Evolutionary conservation across 495 filamentous ascomycete genomes (phyloP).

Genomic region (Choiromyces venosus): DNA sequence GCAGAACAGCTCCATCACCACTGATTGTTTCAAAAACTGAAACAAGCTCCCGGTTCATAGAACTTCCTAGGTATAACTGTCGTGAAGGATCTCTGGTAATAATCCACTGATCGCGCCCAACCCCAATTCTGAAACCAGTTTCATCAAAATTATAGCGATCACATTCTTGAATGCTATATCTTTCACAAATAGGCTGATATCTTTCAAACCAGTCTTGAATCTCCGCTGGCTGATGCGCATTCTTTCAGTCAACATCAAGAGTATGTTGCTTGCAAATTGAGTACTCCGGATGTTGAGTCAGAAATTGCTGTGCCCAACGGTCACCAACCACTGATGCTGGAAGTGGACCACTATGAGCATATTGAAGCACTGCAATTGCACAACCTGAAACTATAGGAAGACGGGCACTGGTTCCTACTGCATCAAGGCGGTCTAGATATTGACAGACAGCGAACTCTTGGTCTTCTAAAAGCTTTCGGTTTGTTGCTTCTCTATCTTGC

Average conservation of each 20-base stretch:
- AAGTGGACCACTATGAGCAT: not conserved
- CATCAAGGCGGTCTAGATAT: conserved; percentile 24
- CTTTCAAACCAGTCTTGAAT: conserved; percentile 30
- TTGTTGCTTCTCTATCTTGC: not conserved
- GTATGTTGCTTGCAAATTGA: conserved; percentile 14
- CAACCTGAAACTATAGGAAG: conserved; percentile 15
- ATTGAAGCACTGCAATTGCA: conserved; percentile 21
- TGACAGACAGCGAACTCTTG: conserved; percentile 22
- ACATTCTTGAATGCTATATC: conserved; percentile 13
- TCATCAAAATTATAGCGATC: conserved; percentile 41
- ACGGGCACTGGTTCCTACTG: conserved; percentile 7
- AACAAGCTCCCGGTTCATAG: conserved; percentile 15
- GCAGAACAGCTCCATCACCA: conserved; percentile 22
- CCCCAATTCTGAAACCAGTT: conserved; percentile 37
- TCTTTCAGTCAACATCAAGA: not conserved
- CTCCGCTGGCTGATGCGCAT: conserved; percentile 15
- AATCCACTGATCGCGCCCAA: conserved; percentile 33
- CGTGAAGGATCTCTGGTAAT: conserved; percentile 21
- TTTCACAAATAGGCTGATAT: conserved; percentile 2
- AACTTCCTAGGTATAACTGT: conserved; percentile 11
- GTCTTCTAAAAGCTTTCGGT: conserved; percentile 12
- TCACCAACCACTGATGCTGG: conserved; percentile 9
- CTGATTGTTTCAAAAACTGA: conserved; percentile 23
- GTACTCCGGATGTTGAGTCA: conserved; percentile 30
- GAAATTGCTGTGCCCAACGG: conserved; percentile 28